Percentiles rank a stretch among this genome's conserved stretches.
phyloP scores from a whole-genome alignment of 2,329 filamentous ascomycete species.

The Penicillium brevicompactum region DNA sequence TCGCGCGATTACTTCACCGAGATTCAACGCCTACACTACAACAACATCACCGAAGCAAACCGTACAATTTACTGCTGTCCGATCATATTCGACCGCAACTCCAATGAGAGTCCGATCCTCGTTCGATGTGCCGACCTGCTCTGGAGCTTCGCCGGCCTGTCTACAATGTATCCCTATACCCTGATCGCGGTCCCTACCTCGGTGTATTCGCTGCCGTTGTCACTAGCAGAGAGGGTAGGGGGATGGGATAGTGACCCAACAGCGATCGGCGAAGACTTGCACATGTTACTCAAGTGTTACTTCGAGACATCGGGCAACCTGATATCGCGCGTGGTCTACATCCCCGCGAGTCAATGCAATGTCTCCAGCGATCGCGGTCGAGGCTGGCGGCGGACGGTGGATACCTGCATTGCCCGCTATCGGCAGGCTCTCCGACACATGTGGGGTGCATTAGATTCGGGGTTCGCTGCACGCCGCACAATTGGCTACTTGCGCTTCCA shows the following conservation, averaged over 20 bases:
- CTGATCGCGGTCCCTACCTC: conserved; percentile 70
- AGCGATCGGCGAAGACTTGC: conserved; percentile 74
- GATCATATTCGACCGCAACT: conserved; percentile 74
- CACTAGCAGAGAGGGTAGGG: conserved; percentile 67
- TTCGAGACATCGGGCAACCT: conserved; percentile 72
- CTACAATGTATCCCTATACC: conserved; percentile 66
- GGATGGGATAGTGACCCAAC: conserved; percentile 73
- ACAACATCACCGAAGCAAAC: conserved; percentile 40
- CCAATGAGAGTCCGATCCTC: conserved; percentile 66
- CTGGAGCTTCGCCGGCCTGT: conserved; percentile 71
- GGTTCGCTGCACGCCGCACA: conserved; percentile 63
- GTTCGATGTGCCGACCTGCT: conserved; percentile 73
- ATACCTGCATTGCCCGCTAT: conserved; percentile 67
- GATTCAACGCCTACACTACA: conserved; percentile 64
- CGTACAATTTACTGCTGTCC: conserved; percentile 69
- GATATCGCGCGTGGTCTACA: conserved; percentile 64
- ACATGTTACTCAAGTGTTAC: conserved; percentile 80
- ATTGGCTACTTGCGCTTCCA: conserved; percentile 30
- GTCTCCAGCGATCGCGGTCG: conserved; percentile 61
- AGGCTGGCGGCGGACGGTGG: conserved; percentile 49
- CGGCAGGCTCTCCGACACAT: conserved; percentile 73
- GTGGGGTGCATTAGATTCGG: conserved; percentile 73
- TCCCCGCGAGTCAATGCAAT: conserved; percentile 73
- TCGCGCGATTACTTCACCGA: conserved; percentile 68
- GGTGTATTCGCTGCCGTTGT: conserved; percentile 70